These are phyloP conservation scores for Puccinia novopanici DNA, from an alignment of 1,284 basidiomycete genomes.

Conservation along the genomic window DNA sequence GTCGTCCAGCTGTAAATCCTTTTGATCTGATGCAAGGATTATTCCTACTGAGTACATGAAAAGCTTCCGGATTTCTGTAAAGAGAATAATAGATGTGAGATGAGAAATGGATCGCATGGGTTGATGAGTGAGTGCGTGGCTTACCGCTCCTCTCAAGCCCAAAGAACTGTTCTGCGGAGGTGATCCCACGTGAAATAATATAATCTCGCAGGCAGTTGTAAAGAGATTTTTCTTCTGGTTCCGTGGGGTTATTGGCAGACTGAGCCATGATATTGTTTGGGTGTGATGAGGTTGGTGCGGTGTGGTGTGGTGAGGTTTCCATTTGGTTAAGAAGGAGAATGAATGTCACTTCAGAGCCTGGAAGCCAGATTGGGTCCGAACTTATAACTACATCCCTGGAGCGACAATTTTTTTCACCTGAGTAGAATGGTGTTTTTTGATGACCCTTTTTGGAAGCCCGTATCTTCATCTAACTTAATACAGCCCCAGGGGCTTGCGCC, in stretches of 20 bases:
- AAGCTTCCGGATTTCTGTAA: not conserved
- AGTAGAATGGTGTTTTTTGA: too few species aligned
- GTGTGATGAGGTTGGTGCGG: not conserved
- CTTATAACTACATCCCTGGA: too few species aligned
- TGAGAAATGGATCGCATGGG: not conserved
- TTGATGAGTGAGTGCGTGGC: not conserved
- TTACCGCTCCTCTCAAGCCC: not conserved
- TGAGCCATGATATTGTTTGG: conserved; percentile 1
- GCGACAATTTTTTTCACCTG: too few species aligned
- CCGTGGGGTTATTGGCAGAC: not conserved
- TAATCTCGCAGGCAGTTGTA: not conserved
- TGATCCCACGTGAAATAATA: conserved; percentile 4
- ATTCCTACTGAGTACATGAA: not conserved
- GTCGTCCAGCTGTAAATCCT: not conserved
- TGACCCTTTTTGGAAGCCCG: too few species aligned
- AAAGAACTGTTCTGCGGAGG: not conserved
- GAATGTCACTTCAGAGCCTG: not conserved
- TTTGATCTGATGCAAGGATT: not conserved
- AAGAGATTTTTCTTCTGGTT: not conserved
- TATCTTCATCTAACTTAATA: too few species aligned
- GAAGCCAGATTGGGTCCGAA: too few species aligned
- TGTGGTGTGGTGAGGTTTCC: too few species aligned
- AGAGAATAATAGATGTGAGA: not conserved
- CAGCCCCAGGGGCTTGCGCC: too few species aligned
- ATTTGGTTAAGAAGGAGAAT: conserved; percentile 12